Evolutionary conservation across 306 rosid genomes (phyloP).

Genomic region (Vigna reflexopilosa): DNA sequence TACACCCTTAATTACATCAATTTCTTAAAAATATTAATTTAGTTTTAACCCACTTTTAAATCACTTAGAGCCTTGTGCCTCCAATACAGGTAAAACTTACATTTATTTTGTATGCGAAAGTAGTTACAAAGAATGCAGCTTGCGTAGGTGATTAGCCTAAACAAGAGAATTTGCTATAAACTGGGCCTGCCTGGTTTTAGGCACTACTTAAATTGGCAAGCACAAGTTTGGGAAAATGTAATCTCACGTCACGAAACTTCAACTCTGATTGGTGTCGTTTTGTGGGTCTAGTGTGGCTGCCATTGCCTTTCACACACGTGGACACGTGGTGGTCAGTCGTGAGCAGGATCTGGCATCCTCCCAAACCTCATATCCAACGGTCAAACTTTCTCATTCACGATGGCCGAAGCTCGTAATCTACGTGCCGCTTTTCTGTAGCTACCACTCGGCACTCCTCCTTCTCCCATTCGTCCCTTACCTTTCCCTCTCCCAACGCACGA

Average conservation of each 20-base stretch:
- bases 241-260: background rate
- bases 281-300: too few species aligned
- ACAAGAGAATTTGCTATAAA: background rate
- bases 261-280: background rate
- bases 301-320: slow-evolving; percentile 43
- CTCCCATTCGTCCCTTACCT: slow-evolving; percentile 44
- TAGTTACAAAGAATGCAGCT: background rate
- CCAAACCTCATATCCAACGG: background rate
- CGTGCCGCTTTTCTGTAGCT: slow-evolving; percentile 55
- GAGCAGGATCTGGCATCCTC: slow-evolving; percentile 40
- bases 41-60: too few species aligned
- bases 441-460: slow-evolving; percentile 50
- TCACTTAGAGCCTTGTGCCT: too few species aligned
- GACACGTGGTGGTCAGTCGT: slow-evolving; percentile 23
- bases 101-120: background rate
- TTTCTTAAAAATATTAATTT: too few species aligned
- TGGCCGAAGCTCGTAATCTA: slow-evolving; percentile 39
- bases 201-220: background rate
- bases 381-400: slow-evolving; percentile 30
- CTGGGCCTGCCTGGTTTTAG: background rate
- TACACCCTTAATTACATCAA: too few species aligned
- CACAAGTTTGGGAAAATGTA: background rate
- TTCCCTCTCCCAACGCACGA: slow-evolving; percentile 7
- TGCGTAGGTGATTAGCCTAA: background rate
- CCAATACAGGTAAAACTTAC: too few species aligned